Base-by-base conservation (phyloP, 2,329 filamentous ascomycete genomes). In the Fusarium heterosporum region DNA sequence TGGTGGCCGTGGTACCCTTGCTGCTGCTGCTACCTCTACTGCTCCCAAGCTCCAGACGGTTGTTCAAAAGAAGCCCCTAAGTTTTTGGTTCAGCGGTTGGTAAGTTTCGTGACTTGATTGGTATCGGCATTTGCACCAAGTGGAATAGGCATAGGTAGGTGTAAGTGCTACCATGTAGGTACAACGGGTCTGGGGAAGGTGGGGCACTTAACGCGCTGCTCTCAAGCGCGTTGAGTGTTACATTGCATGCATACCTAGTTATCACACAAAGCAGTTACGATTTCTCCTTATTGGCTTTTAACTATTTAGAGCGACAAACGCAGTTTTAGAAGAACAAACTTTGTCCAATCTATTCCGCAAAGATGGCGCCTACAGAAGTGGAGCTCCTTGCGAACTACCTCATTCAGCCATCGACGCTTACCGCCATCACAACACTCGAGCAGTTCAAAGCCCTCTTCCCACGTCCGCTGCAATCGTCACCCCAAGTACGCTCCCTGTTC, bases 401-500 rank as follows among this genome's bases (percentile, higher is more conserved):
- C 59, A 85, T 96, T 34, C 84, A 90, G 29, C 91, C 93, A 13
- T 89, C 93, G 9, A 85, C 90, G 28, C 83, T 97, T 36, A 89
- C 91, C 40, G 86, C 90, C 66, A 86, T 93, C 73, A 82, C 93
- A 69, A 89, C 92, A 9, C 84, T 93, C 45, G 84, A 89, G 57
- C 87, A 93, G 68, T 97, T 97, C 81, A 88, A 87, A 41, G 84
- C 89, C 28, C 84, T 95, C 40, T 96, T 97, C 73, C 93, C 93
- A 12, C 86, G 84, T 49, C 78, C 86, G 38, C 82, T 89, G 48
- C 90, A 89, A 60, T 81, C 84, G 25, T 90, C 89, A 45, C 86
- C 90, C 0, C 88, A 90, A 55, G 84, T 95, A 46, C 87, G 88
- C 56, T 81, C 84, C 1, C 83, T 97, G 7, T 97, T 96, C 75